phyloP scores from a whole-genome alignment of 345 rosid species.

The Eucalyptus coolabah region DNA sequence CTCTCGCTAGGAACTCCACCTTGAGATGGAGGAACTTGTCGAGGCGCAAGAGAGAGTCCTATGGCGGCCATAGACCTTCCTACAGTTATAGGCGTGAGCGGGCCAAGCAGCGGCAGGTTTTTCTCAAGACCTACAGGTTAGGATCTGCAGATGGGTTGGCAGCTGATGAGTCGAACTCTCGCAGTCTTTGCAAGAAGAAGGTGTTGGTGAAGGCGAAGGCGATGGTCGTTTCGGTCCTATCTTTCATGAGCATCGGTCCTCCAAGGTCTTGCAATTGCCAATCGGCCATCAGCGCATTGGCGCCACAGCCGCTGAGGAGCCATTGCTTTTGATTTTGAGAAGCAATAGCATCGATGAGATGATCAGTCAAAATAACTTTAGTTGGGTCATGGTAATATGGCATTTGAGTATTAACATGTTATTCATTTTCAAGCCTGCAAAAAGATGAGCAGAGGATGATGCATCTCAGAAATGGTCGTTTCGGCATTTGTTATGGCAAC shows the following conservation, averaged over 20 bases:
- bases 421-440: background rate
- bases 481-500: background rate
- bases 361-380: background rate
- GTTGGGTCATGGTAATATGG: background rate
- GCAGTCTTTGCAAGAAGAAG: background rate
- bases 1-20: background rate
- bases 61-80: background rate
- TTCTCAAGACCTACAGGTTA: constrained; percentile 2
- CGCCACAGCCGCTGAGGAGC: background rate
- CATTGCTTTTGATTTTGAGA: background rate
- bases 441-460: background rate
- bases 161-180: background rate
- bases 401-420: background rate
- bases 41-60: background rate
- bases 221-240: background rate
- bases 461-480: background rate
- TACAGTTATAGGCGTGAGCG: background rate
- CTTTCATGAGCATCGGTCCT: background rate
- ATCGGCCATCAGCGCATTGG: background rate
- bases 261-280: background rate
- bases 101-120: constrained; percentile 1
- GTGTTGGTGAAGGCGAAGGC: background rate
- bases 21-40: background rate
- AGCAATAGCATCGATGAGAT: background rate
- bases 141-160: background rate